phyloP scores from a whole-genome alignment of 495 filamentous ascomycete genomes.

The Aspergillus funiculosus region DNA sequence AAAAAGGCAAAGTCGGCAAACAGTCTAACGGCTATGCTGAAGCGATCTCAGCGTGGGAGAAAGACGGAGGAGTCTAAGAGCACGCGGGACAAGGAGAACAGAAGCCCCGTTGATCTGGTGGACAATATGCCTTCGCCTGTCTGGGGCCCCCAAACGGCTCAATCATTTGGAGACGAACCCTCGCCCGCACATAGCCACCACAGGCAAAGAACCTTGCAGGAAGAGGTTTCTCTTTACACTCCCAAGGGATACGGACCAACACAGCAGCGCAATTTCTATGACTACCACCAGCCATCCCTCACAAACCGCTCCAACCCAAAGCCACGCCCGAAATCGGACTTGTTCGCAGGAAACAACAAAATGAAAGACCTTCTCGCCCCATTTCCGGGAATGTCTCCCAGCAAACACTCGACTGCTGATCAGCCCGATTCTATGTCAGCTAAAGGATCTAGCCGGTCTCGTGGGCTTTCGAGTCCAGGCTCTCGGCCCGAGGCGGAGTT shows the following conservation, averaged over 20 bases:
- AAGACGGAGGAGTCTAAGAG: constrained; percentile 46
- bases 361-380: constrained; percentile 32
- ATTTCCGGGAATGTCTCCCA: constrained; percentile 23
- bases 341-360: constrained; percentile 34
- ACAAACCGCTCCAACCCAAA: constrained; percentile 32
- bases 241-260: constrained; percentile 56
- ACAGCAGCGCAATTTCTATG: constrained; percentile 61
- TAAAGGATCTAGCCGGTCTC: constrained; percentile 18
- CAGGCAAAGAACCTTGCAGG: constrained; percentile 40
- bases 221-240: constrained; percentile 58
- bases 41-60: constrained; percentile 40
- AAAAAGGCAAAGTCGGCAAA: constrained; percentile 84
- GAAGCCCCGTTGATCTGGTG: constrained; percentile 45
- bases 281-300: constrained; percentile 52
- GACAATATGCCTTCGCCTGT: constrained; percentile 60
- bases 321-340: constrained; percentile 51
- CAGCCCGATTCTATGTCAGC: constrained; percentile 16
- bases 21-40: constrained; percentile 57
- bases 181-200: constrained; percentile 34
- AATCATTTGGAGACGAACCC: constrained; percentile 37
- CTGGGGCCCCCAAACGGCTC: constrained; percentile 65
- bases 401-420: constrained; percentile 15
- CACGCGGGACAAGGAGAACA: constrained; percentile 67
- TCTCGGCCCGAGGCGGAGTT: constrained; percentile 20
- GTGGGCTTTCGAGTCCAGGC: constrained; percentile 22